Evolutionary conservation across 225 moss, liverwort and hornwort genomes (phyloP).

Genomic region (Lunularia cruciata): DNA sequence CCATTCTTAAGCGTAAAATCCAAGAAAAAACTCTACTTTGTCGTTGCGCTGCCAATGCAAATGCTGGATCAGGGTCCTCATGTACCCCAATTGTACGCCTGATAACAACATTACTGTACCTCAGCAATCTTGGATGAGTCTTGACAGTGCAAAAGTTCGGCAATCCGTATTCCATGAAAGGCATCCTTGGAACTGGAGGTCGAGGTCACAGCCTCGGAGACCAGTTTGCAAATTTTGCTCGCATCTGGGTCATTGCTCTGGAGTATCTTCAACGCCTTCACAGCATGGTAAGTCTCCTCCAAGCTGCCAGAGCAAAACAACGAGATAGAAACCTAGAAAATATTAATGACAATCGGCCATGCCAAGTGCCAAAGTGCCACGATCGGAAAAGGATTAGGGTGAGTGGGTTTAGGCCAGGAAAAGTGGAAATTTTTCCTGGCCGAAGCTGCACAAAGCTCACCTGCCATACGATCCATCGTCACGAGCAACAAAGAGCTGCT

Average conservation of each 20-base stretch:
- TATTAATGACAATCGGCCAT: background rate
- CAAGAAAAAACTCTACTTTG: too few relatives aligned
- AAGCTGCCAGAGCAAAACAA: slow-evolving; percentile 22
- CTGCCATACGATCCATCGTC: slow-evolving; percentile 45
- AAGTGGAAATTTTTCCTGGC: too few relatives aligned
- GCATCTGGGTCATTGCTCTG: slow-evolving; percentile 30
- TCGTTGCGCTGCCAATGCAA: too few relatives aligned
- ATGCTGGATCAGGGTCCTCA: too few relatives aligned
- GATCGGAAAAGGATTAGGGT: too few relatives aligned
- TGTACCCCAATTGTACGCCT: too few relatives aligned
- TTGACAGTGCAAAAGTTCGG: slow-evolving; percentile 38
- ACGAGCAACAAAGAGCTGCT: slow-evolving; percentile 36
- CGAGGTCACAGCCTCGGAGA: slow-evolving; percentile 16
- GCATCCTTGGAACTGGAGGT: slow-evolving; percentile 24
- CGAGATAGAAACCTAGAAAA: too few relatives aligned
- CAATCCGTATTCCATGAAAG: slow-evolving; percentile 34
- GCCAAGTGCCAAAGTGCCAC: background rate
- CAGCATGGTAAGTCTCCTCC: slow-evolving; percentile 47
- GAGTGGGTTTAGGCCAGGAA: too few relatives aligned
- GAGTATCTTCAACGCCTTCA: slow-evolving; percentile 40
- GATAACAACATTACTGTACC: slow-evolving; percentile 11
- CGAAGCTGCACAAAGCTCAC: slow-evolving; percentile 10
- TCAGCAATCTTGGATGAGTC: slow-evolving; percentile 24
- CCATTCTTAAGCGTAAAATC: too few relatives aligned
- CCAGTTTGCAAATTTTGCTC: slow-evolving; percentile 16